These are phyloP conservation scores for Asterionellopsis glacialis DNA, from an alignment of 108 stramenopile genomes.

Conservation along the genomic window DNA sequence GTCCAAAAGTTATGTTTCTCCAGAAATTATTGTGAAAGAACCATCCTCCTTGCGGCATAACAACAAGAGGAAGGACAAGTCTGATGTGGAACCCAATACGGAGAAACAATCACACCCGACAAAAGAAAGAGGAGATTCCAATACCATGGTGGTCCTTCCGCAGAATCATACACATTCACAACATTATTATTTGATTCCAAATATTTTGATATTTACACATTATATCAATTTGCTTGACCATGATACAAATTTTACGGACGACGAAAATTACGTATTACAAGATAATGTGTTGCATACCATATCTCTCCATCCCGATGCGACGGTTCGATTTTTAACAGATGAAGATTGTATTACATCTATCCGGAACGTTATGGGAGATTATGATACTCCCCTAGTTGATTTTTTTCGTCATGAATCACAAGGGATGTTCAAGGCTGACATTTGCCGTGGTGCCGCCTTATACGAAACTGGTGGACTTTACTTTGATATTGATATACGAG, in stretches of 20 bases:
- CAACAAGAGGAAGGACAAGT: no score
- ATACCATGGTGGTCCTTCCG: neutral
- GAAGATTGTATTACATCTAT: constrained; percentile 46
- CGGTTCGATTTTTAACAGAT: constrained; percentile 60
- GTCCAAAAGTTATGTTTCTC: no score
- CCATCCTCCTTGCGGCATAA: no score
- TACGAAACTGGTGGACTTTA: constrained; percentile 76
- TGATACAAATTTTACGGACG: constrained; percentile 30
- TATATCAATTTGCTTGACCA: constrained; percentile 46
- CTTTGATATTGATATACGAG: constrained; percentile 78
- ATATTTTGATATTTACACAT: constrained; percentile 65
- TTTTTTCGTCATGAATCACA: constrained; percentile 48
- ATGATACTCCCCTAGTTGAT: constrained; percentile 31
- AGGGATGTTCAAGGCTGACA: constrained; percentile 86
- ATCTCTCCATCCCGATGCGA: constrained; percentile 30
- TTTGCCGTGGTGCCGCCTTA: constrained; percentile 76
- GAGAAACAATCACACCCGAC: no score
- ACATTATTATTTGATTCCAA: no score
- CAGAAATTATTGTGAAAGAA: no score
- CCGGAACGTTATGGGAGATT: constrained; percentile 4
- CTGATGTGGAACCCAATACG: no score
- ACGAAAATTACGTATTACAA: constrained; percentile 37
- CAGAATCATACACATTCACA: constrained; percentile 13
- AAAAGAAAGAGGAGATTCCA: no score
- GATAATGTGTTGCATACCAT: constrained; percentile 49